Base-by-base conservation (phyloP, 768 basidiomycete species). In the Leucocoprinus leucothites region DNA sequence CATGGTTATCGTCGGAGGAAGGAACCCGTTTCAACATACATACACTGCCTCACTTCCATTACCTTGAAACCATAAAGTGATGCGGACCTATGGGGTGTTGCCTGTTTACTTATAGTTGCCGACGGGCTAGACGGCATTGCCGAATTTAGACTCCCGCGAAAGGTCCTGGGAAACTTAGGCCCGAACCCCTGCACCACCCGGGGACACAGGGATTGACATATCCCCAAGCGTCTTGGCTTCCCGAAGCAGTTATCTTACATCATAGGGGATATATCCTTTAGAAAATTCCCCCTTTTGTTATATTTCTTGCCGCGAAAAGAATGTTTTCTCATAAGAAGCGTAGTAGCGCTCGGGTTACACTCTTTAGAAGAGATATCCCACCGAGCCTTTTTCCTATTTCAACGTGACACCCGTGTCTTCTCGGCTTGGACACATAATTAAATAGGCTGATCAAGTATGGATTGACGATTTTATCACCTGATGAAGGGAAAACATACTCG, bases 131-230 rank as follows among this genome's bases (percentile, higher is more conserved):
- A 48, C 53, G 53, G 53, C 21, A 55, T 26, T 46, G 36, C 52
- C 25, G n/a, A 18, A 53, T 46, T 35, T 53, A 40, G 52, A 44
- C 16, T 34, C 11, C 16, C 1, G 45, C 7, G 42, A 22, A 36
- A 44, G 8, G 18, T 3, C 7, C 14, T 7, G 26, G 21, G 18
- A 35, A 31, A 41, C 40, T 35, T 35, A 28, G 19, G 5, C 21
- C 42, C 31, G 53, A 26, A 47, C n/a, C 13, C 8, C 14, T n/a
- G 6, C 21, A 31, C 11, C 31, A 31, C 31, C 31, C 31, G 31
- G 11, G 36, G 24, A 48, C 36, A 55, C 35, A 25, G 45, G 53
- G 46, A 55, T 55, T 55, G 46, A 55, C 53, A 48, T 55, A 55
- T 55, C 53, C 53, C 45, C 53, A 46, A 44, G 40, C 31, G 31